phyloP scores from a whole-genome alignment of 305 asterid species.

The Fraxinus platypoda region DNA sequence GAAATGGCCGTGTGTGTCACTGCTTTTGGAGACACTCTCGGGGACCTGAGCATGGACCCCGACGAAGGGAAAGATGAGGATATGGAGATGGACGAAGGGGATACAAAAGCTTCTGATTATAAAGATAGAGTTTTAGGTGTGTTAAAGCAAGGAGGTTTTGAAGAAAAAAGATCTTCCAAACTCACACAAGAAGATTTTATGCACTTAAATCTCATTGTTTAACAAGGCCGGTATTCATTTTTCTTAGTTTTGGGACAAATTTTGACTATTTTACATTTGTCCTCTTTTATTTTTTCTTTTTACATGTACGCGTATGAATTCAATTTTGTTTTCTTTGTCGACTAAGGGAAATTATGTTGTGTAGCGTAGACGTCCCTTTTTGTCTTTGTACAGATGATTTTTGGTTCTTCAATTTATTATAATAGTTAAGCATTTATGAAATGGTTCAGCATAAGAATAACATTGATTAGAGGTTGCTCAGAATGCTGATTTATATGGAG shows the following conservation, averaged over 20 bases:
- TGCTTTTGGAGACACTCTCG: constrained; percentile 72
- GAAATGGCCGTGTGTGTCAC: constrained; percentile 55
- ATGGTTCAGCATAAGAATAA: neutral
- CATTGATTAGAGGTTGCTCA: neutral
- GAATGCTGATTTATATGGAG: neutral
- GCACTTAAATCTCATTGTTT: constrained; percentile 72
- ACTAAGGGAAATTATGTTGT: neutral
- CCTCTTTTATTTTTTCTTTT: neutral
- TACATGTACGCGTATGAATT: neutral
- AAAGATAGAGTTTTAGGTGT: constrained; percentile 69
- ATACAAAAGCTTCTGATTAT: constrained; percentile 50
- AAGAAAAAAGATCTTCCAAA: constrained; percentile 77
- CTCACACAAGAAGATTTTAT: constrained; percentile 85
- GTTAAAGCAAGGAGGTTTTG: constrained; percentile 66
- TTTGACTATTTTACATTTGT: neutral
- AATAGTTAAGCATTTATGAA: neutral
- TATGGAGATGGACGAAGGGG: constrained; percentile 69
- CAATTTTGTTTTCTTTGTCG: constrained; percentile 14
- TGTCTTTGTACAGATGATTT: neutral
- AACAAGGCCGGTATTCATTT: constrained; percentile 89
- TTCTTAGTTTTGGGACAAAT: constrained; percentile 40
- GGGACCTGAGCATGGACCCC: constrained; percentile 55
- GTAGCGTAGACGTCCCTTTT: neutral
- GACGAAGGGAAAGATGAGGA: constrained; percentile 60
- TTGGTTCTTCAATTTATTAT: neutral